These are phyloP conservation scores for Melanogaster broomeanus DNA, from an alignment of 768 basidiomycete genomes.

Conservation along the genomic window DNA sequence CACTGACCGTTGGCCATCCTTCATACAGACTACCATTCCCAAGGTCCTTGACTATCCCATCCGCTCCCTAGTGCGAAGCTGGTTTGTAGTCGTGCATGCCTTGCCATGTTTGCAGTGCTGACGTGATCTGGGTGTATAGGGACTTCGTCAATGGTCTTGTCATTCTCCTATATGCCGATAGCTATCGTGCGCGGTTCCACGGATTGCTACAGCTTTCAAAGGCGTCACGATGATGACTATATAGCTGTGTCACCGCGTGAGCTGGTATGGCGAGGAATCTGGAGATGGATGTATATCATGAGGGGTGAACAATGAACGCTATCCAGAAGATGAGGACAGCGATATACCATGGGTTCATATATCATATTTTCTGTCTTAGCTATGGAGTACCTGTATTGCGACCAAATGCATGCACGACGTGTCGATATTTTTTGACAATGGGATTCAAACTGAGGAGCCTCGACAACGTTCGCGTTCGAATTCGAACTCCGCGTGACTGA, in stretches of 20 bases:
- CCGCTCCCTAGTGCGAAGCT: constrained; percentile 69
- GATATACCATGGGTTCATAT: constrained; percentile 19
- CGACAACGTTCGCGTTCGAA: too few relatives aligned
- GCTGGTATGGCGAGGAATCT: neutral
- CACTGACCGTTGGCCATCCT: constrained; percentile 80
- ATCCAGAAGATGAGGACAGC: neutral
- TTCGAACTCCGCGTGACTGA: too few relatives aligned
- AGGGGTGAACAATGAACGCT: neutral
- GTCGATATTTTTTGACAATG: too few relatives aligned
- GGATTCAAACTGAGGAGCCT: too few relatives aligned
- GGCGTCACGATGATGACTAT: constrained; percentile 33
- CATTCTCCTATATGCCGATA: constrained; percentile 49
- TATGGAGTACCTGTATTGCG: constrained; percentile 6
- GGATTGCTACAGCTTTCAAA: constrained; percentile 40
- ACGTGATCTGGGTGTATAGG: constrained; percentile 32
- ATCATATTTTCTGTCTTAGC: constrained; percentile 9
- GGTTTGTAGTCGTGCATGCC: constrained; percentile 47
- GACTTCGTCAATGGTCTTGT: constrained; percentile 53
- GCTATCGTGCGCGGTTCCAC: constrained; percentile 44
- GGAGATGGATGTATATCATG: neutral
- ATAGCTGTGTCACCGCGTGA: too few relatives aligned
- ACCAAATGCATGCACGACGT: too few relatives aligned
- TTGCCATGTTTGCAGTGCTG: neutral
- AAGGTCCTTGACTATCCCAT: constrained; percentile 85
- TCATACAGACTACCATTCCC: constrained; percentile 86